Conservation (phyloP, 2,329 filamentous ascomycete genomes). For the Davidsoniella neocaledoniae region DNA sequence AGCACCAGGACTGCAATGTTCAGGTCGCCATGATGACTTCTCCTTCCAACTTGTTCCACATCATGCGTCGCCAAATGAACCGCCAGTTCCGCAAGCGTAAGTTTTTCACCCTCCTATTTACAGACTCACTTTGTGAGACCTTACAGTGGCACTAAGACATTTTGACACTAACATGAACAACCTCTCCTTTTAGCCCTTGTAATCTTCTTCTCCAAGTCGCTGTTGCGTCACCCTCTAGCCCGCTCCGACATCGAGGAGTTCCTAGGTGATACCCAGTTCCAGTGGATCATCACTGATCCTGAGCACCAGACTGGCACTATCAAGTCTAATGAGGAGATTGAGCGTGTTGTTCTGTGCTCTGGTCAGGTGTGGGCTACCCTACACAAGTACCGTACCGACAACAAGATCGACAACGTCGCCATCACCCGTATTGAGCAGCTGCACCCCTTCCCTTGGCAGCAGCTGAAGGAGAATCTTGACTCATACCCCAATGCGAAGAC, state of each 20-base stretch:
- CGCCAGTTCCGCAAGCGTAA: slow-evolving; percentile 97
- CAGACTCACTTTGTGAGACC: background rate
- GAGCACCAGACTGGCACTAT: slow-evolving; percentile 63
- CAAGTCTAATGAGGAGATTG: slow-evolving; percentile 67
- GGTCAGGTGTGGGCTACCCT: slow-evolving; percentile 89
- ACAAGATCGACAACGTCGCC: slow-evolving; percentile 77
- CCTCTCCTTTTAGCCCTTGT: slow-evolving; percentile 48
- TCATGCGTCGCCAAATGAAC: slow-evolving; percentile 93
- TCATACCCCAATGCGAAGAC: slow-evolving; percentile 94
- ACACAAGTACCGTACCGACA: slow-evolving; percentile 74
- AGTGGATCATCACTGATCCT: slow-evolving; percentile 87
- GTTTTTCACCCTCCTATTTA: slow-evolving; percentile 20
- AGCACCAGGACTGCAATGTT: slow-evolving; percentile 99
- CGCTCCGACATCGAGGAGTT: slow-evolving; percentile 86
- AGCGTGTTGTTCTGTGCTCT: slow-evolving; percentile 84
- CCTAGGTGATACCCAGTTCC: slow-evolving; percentile 78
- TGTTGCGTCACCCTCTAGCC: slow-evolving; percentile 84
- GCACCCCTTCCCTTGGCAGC: slow-evolving; percentile 97
- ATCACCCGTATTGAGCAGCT: slow-evolving; percentile 94
- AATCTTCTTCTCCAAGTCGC: slow-evolving; percentile 96
- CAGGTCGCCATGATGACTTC: slow-evolving; percentile 97
- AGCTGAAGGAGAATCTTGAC: slow-evolving; percentile 92
- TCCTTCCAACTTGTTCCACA: slow-evolving; percentile 90
- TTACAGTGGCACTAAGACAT: slow-evolving; percentile 14
- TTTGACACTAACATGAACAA: background rate